phyloP scores from a whole-genome alignment of 441 rosid species.

The Arabidopsis lyrata region DNA sequence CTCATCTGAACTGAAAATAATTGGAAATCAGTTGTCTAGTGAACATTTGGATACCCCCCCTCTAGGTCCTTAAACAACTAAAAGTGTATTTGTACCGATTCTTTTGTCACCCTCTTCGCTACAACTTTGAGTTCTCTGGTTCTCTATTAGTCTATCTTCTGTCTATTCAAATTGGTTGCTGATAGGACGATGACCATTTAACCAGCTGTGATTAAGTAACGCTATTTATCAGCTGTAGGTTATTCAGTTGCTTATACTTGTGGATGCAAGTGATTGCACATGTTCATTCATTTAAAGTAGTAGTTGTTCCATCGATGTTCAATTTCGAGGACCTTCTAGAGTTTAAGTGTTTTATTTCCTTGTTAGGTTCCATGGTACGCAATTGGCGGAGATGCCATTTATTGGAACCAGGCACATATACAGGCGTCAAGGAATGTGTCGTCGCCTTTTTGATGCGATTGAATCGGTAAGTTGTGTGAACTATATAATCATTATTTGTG shows the following conservation, averaged over 20 bases:
- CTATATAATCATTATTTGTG: conserved; percentile 16
- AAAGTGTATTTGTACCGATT: conserved; percentile 2
- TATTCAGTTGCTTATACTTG: no score
- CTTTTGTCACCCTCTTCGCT: not conserved
- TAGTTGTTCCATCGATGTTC: not conserved
- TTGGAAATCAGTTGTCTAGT: conserved; percentile 18
- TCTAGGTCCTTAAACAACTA: not conserved
- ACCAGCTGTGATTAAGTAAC: conserved; percentile 8
- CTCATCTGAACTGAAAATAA: not conserved
- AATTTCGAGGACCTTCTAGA: conserved; percentile 14
- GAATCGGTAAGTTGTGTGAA: conserved; percentile 68
- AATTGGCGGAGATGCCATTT: conserved; percentile 95
- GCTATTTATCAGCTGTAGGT: not conserved
- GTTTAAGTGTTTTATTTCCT: conserved; percentile 19
- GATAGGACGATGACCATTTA: conserved; percentile 15
- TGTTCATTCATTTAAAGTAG: conserved; percentile 14
- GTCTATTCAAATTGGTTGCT: conserved; percentile 4
- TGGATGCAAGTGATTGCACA: conserved; percentile 14
- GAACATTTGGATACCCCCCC: not conserved
- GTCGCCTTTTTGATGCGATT: conserved; percentile 85
- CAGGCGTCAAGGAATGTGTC: conserved; percentile 99
- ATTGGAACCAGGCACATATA: conserved; percentile 97
- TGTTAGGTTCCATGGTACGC: conserved; percentile 87
- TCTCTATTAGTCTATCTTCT: conserved; percentile 12
- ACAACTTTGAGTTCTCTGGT: conserved; percentile 7